phyloP scores from a whole-genome alignment of 139 green algal genomes.

The Micromonas commoda region DNA sequence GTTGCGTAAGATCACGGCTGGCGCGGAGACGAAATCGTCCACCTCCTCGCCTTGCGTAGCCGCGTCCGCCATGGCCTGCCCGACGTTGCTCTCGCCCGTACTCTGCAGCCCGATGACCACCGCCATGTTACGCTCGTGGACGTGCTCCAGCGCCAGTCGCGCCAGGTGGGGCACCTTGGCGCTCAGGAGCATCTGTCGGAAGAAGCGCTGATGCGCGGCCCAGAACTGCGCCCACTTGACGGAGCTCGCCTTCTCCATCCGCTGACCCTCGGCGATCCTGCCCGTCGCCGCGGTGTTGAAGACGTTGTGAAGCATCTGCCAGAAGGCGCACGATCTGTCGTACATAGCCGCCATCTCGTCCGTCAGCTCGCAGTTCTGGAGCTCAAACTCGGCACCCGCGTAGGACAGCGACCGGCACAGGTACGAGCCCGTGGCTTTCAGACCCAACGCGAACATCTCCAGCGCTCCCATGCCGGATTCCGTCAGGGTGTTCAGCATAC shows the following conservation, averaged over 20 bases:
- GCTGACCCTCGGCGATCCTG: background rate
- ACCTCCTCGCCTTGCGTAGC: conserved; percentile 40
- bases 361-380: conserved; percentile 35
- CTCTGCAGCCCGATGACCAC: conserved; percentile 72
- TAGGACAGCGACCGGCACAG: conserved; percentile 72
- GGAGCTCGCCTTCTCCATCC: too few species aligned
- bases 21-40: conserved; percentile 74
- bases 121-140: conserved; percentile 52
- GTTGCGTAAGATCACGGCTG: conserved; percentile 58
- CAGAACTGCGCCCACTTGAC: conserved; percentile 40
- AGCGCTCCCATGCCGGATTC: conserved; percentile 32
- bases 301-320: conserved; percentile 41
- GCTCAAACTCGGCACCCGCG: conserved; percentile 65
- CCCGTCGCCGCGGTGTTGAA: background rate
- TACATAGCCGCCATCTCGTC: conserved; percentile 55
- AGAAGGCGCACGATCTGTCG: conserved; percentile 53
- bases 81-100: conserved; percentile 72
- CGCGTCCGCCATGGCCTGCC: conserved; percentile 30
- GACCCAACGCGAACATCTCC: conserved; percentile 60
- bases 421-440: conserved; percentile 71
- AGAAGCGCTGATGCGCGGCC: conserved; percentile 61
- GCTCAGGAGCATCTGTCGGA: conserved; percentile 71
- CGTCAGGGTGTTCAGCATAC: conserved; percentile 34
- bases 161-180: conserved; percentile 60
- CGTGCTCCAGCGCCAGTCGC: conserved; percentile 49